Evolutionary conservation across 2,329 filamentous ascomycete genomes (phyloP), one percentile per base, ranked within the genome.

Genomic region (Claviceps digitariae): DNA sequence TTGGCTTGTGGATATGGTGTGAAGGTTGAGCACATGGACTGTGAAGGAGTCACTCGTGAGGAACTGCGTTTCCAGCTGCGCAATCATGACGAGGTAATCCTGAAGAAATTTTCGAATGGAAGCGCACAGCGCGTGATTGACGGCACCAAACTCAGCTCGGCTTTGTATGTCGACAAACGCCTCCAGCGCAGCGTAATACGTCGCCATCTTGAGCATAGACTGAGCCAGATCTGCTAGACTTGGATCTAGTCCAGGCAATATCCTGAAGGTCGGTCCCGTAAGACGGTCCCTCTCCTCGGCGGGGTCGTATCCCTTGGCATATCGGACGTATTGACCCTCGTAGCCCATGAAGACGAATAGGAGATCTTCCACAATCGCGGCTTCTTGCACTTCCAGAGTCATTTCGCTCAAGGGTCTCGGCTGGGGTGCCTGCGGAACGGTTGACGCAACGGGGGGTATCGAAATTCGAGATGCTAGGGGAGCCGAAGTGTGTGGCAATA

Each of bases 291-390:
- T 88, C 70, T 98, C 93, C 51, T 88, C 82, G 3, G 78, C 73
- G 0, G 90, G 89, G 60, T 95, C 84, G 66, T 95, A 97, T 9
- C 80, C 79, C 59, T 88, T 86, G 55, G 79, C 79, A 65, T 89
- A 97, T 53, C 88, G 86, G 57, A 98, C 87, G 65, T 97, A 97
- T 67, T 95, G 90, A n/a, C 93, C 93, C 69, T 98, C 93, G 58
- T 90, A 95, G 25, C 93, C 93, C 90, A 98, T 96, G 62, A 97
- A 94, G 5, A 95, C 90, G 64, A 91, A 96, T 38, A 97, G 70
- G 17, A 98, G 71, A 62, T 98, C 93, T 60, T 96, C 90, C 45
- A 97, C 75, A 48, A 98, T 85, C 9, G 82, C 86, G 25, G 83
- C 81, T 70, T 98, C 93, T 67, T 98, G 93, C 2, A 80, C 79